phyloP scores from a whole-genome alignment of 371 early-diverging fungal genomes.

The Apophysomyces sp. region DNA sequence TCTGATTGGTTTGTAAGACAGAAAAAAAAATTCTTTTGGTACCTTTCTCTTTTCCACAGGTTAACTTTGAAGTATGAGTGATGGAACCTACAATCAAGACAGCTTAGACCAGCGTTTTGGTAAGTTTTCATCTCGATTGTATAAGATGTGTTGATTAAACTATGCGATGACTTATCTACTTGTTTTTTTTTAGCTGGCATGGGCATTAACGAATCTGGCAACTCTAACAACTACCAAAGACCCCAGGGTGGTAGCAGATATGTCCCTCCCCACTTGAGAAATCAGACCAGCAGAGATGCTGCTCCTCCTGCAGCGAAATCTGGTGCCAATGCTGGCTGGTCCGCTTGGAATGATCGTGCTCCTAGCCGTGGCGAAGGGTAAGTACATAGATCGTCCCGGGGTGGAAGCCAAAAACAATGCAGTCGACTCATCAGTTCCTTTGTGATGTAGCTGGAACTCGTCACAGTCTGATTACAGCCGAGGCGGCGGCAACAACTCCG shows the following conservation, averaged over 20 bases:
- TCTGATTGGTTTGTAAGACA: not conserved
- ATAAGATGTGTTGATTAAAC: not conserved
- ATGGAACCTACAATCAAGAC: slow-evolving; percentile 55
- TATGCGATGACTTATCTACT: not conserved
- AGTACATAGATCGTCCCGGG: slow-evolving; percentile 2
- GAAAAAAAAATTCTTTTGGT: slow-evolving; percentile 7
- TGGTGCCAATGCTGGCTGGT: slow-evolving; percentile 19
- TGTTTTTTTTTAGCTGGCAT: slow-evolving; percentile 61
- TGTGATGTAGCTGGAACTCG: slow-evolving; percentile 43
- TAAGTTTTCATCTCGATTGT: slow-evolving; percentile 21
- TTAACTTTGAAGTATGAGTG: slow-evolving; percentile 45
- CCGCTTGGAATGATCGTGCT: slow-evolving; percentile 16
- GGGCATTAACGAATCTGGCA: slow-evolving; percentile 51
- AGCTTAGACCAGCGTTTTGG: slow-evolving; percentile 71
- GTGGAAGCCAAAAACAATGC: slow-evolving; percentile 4
- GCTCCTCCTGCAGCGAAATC: not conserved
- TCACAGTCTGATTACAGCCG: slow-evolving; percentile 52
- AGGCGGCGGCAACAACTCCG: slow-evolving; percentile 11
- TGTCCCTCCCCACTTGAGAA: slow-evolving; percentile 61
- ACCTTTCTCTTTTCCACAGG: slow-evolving; percentile 21
- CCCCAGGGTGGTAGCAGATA: slow-evolving; percentile 33
- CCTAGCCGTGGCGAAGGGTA: slow-evolving; percentile 16
- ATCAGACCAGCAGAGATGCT: slow-evolving; percentile 12
- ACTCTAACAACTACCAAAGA: slow-evolving; percentile 22
- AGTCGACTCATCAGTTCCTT: slow-evolving; percentile 9